phyloP scores from a whole-genome alignment of 108 stramenopile species.

The Conticribra guillardii region DNA sequence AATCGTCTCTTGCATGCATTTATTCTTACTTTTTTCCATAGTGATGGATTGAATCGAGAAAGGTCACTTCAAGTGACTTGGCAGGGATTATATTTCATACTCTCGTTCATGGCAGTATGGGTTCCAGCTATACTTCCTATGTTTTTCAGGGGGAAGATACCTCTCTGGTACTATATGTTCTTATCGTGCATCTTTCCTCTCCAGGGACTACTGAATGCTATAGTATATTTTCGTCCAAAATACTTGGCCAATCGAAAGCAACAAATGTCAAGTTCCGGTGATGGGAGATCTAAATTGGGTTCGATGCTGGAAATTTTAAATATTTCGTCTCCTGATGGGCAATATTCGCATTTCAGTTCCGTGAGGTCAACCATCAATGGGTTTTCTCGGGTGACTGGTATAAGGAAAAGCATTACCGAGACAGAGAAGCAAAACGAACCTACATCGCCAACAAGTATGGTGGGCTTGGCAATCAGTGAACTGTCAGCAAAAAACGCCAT shows the following conservation, averaged over 20 bases:
- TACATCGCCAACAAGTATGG: no score
- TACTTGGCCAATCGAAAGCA: neutral
- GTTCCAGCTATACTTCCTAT: neutral
- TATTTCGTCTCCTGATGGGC: no score
- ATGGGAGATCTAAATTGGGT: no score
- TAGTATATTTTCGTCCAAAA: slow-evolving; percentile 1
- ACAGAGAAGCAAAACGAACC: no score
- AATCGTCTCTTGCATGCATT: neutral
- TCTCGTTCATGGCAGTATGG: neutral
- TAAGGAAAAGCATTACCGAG: no score
- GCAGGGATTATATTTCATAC: slow-evolving; percentile 1
- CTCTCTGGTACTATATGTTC: neutral
- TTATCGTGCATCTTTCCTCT: neutral
- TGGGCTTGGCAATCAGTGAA: no score
- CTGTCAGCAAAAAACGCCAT: no score
- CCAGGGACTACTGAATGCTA: neutral
- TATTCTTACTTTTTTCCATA: neutral
- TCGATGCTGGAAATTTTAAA: no score
- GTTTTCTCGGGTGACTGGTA: no score
- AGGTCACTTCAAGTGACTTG: slow-evolving; percentile 5
- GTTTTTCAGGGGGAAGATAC: neutral
- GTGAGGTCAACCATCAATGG: no score
- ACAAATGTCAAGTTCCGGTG: no score
- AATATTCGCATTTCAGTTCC: no score
- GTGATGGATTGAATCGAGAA: slow-evolving; percentile 1